These are phyloP conservation scores for Margaritispora aquatica DNA, from an alignment of 495 filamentous ascomycete genomes.

Conservation along the genomic window DNA sequence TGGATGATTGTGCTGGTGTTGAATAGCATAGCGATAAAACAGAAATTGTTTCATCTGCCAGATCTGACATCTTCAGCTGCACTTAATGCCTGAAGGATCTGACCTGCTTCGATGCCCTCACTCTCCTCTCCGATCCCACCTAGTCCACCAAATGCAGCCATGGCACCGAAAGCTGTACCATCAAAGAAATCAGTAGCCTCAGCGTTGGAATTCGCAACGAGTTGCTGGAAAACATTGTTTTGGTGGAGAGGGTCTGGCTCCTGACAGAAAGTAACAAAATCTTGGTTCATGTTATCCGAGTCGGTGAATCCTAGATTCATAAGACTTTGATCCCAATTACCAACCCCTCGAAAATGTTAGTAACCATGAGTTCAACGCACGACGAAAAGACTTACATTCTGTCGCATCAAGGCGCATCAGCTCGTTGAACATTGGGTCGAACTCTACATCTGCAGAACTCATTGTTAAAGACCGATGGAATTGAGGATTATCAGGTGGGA, in stretches of 20 bases:
- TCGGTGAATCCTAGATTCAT: constrained; percentile 53
- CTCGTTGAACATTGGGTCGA: constrained; percentile 57
- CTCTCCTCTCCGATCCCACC: constrained; percentile 10
- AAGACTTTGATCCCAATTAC: constrained; percentile 44
- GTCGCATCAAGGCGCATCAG: constrained; percentile 56
- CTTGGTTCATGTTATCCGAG: constrained; percentile 29
- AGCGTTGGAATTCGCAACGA: constrained; percentile 20
- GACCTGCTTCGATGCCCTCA: constrained; percentile 24
- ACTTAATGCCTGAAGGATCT: constrained; percentile 23
- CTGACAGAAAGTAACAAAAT: constrained; percentile 46
- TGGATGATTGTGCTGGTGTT: too few relatives aligned
- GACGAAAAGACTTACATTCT: constrained; percentile 39
- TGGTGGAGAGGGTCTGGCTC: constrained; percentile 38
- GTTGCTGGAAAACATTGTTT: constrained; percentile 24
- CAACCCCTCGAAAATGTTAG: constrained; percentile 16
- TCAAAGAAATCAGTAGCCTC: constrained; percentile 18
- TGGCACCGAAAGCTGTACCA: constrained; percentile 6
- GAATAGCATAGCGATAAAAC: too few relatives aligned
- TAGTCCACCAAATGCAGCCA: constrained; percentile 3
- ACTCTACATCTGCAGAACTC: constrained; percentile 32
- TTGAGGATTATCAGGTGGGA: constrained; percentile 2
- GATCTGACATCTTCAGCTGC: constrained; percentile 11
- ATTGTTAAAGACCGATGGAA: constrained; percentile 19
- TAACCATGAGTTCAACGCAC: constrained; percentile 6
- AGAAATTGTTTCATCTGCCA: constrained; percentile 1